Conservation (phyloP, 1,284 basidiomycete species). For the Cutaneotrichosporon spelunceum region DNA sequence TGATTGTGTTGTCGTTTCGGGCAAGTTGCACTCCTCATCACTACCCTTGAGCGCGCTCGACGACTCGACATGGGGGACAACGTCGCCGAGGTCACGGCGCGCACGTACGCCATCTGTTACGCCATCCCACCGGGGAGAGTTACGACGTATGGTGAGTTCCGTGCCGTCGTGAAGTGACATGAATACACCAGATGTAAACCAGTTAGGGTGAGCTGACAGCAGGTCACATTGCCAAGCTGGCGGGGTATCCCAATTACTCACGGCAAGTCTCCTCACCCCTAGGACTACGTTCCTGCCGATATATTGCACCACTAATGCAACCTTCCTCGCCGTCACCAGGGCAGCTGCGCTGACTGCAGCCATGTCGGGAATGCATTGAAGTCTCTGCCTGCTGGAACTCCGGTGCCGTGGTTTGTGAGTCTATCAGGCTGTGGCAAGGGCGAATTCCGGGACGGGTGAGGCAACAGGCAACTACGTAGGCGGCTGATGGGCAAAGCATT, state of each 20-base stretch:
- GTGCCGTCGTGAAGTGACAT: not conserved
- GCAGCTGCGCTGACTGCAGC: slow-evolving; percentile 12
- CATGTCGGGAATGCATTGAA: slow-evolving; percentile 68
- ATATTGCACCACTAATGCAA: not conserved
- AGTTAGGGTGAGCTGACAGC: not conserved
- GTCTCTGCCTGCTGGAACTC: slow-evolving; percentile 29
- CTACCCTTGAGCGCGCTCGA: not conserved
- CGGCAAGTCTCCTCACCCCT: slow-evolving; percentile 30
- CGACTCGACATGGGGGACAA: slow-evolving; percentile 4
- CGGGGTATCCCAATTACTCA: slow-evolving; percentile 76
- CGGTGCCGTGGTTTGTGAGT: slow-evolving; percentile 58
- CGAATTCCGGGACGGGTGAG: not conserved
- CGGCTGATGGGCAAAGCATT: not conserved
- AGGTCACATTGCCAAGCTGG: slow-evolving; percentile 76
- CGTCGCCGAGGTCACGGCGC: slow-evolving; percentile 43
- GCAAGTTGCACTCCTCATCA: not conserved
- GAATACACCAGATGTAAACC: not conserved
- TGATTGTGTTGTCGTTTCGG: not conserved
- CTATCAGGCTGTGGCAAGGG: not conserved
- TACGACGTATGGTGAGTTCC: slow-evolving; percentile 45
- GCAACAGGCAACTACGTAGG: not conserved
- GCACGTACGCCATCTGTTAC: slow-evolving; percentile 45
- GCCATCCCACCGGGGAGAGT: slow-evolving; percentile 42
- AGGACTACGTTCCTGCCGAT: not conserved
- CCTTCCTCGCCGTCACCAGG: not conserved